Evolutionary conservation across 345 rosid genomes (phyloP), one percentile per base, ranked within the genome.

Genomic region (Arabidopsis arenosa): DNA sequence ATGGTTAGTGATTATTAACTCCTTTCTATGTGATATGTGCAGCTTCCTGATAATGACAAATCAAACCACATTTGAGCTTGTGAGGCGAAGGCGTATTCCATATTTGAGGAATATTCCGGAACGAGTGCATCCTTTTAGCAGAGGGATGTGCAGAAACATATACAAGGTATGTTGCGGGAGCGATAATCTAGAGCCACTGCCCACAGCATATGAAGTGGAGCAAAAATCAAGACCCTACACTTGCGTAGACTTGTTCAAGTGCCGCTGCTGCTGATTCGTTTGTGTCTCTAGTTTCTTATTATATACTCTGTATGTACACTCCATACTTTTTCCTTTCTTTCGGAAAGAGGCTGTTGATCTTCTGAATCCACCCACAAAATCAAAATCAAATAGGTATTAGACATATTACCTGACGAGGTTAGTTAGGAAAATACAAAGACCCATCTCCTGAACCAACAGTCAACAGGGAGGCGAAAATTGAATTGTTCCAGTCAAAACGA

Each of bases 251-350:
- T 18, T 18, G 26, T 33, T 6, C 5, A 36, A 36, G 52, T 15
- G 55, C 55, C 55, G 30, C 5, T 51, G 55, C 55, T 18, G 55
- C 55, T 51, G 55, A 51, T 51, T 51, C 9, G 54, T 17, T 48
- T 48, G 17, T 48, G 11, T 17, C 11, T 48, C 23, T 48, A 48
- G 51, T 45, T 47, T 47, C 52, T 47, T n/a, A 17, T 47, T 18
- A 18, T 18, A 18, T 18, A 18, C 21, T 18, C 21, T 18, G 21
- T 18, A 7, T 47, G 52, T 47, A 47, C 51, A 45, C 49, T 6
- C 11, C 23, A 18, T 18, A 18, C 21, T 18, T 18, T 18, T 18
- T 18, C 21, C 21, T 18, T 18, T 18, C 21, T 18, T 18, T 18
- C 21, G 21, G 21, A 18, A 18, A 18, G 21, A 18, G 21, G 45